phyloP scores from a whole-genome alignment of 345 rosid species.

The Combretum micranthum region DNA sequence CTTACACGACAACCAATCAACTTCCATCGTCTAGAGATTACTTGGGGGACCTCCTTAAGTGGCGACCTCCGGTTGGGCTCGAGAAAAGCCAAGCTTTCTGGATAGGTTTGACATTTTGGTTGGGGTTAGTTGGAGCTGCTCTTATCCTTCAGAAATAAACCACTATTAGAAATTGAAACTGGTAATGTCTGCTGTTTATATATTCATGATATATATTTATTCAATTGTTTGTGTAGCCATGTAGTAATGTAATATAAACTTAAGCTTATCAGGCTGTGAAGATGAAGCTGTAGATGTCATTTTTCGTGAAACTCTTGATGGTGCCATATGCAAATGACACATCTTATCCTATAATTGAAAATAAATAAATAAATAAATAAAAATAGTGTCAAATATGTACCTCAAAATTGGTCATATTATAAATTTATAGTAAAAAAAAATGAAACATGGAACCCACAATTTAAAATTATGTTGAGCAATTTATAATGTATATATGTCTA shows the following conservation, averaged over 20 bases:
- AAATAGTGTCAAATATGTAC: too few species aligned
- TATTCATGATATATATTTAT: constrained; percentile 3
- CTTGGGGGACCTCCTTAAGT: constrained; percentile 61
- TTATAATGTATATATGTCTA: too few species aligned
- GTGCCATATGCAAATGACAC: neutral
- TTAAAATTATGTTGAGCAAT: too few species aligned
- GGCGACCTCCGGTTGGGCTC: constrained; percentile 68
- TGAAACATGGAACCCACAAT: too few species aligned
- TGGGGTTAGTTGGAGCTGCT: constrained; percentile 86
- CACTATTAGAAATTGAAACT: neutral
- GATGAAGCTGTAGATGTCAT: constrained; percentile 5
- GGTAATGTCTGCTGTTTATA: neutral
- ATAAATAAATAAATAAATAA: too few species aligned
- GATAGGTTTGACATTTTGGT: constrained; percentile 73
- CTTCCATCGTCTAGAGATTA: constrained; percentile 57
- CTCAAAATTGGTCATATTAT: too few species aligned
- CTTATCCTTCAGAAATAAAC: constrained; percentile 58
- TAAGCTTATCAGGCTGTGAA: constrained; percentile 7
- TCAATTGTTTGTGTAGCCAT: constrained; percentile 19
- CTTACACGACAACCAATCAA: constrained; percentile 57
- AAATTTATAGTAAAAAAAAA: too few species aligned
- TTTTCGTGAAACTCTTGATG: neutral
- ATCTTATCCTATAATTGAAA: too few species aligned
- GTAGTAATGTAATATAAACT: constrained; percentile 6
- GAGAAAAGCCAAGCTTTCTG: constrained; percentile 67